phyloP scores from a whole-genome alignment of 2,329 filamentous ascomycete genomes.

The Waltergamsia citrina region DNA sequence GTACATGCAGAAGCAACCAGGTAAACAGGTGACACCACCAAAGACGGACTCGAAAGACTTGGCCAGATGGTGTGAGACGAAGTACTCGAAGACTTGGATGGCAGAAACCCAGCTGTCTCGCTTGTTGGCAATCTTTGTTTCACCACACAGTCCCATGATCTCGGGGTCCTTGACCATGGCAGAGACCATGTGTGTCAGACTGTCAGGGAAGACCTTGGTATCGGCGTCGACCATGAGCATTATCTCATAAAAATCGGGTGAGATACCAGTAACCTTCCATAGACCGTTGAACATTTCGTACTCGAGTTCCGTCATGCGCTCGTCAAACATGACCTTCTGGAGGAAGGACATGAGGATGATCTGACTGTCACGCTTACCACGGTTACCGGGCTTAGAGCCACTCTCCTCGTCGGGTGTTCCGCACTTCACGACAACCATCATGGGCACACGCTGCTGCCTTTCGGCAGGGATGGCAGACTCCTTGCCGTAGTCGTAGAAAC shows the following conservation, averaged over 20 bases:
- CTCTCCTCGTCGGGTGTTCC: conserved; percentile 80
- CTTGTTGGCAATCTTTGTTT: conserved; percentile 99
- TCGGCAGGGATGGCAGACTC: conserved; percentile 70
- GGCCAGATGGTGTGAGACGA: conserved; percentile 93
- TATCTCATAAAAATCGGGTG: conserved; percentile 94
- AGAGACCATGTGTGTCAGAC: conserved; percentile 95
- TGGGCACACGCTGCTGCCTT: conserved; percentile 93
- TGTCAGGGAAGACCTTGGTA: conserved; percentile 98
- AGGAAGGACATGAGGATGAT: conserved; percentile 99
- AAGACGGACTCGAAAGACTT: conserved; percentile 99
- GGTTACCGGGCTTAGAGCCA: conserved; percentile 85
- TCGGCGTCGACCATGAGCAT: conserved; percentile 99
- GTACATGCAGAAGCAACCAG: conserved; percentile 99
- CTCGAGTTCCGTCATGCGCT: conserved; percentile 98
- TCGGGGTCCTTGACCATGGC: conserved; percentile 99
- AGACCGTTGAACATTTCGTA: conserved; percentile 99
- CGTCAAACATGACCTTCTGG: conserved; percentile 99
- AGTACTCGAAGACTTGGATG: conserved; percentile 99
- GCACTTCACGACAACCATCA: conserved; percentile 94
- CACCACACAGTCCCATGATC: conserved; percentile 97
- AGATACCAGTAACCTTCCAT: conserved; percentile 98
- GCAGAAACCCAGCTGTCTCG: conserved; percentile 88
- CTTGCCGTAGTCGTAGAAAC: conserved; percentile 93
- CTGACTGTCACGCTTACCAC: conserved; percentile 97
- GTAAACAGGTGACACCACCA: conserved; percentile 96